Evolutionary conservation across 495 filamentous ascomycete species (phyloP).

Genomic region (Aspergillus incahuasiensis): DNA sequence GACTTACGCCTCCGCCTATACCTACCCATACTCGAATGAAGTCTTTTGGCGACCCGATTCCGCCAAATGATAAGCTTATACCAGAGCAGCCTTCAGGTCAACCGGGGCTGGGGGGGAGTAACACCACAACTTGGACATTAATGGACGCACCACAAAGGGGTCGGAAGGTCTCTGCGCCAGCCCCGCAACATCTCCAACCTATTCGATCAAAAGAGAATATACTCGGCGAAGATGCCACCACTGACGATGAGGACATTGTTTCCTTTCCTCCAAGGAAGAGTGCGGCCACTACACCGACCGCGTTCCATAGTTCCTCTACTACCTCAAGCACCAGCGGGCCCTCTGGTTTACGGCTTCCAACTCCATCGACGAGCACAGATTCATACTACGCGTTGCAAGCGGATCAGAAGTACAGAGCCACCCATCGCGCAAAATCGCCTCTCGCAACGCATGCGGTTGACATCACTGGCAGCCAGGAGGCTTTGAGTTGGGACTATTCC

Average conservation of each 20-base stretch:
- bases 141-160: slow-evolving; percentile 22
- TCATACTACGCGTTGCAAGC: slow-evolving; percentile 55
- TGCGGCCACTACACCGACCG: slow-evolving; percentile 22
- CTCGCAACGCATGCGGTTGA: slow-evolving; percentile 44
- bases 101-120: slow-evolving; percentile 8
- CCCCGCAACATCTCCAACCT: slow-evolving; percentile 20
- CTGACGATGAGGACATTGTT: slow-evolving; percentile 73
- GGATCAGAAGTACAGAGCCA: slow-evolving; percentile 31
- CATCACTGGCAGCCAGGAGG: slow-evolving; percentile 33
- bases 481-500: slow-evolving; percentile 68
- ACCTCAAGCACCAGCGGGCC: slow-evolving; percentile 13
- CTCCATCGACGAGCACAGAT: slow-evolving; percentile 58
- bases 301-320: slow-evolving; percentile 14
- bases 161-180: slow-evolving; percentile 15
- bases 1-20: slow-evolving; percentile 11
- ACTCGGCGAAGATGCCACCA: slow-evolving; percentile 64
- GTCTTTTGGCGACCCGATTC: slow-evolving; percentile 8
- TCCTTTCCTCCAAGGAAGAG: slow-evolving; percentile 46
- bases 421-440: slow-evolving; percentile 58
- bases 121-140: slow-evolving; percentile 28
- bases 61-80: slow-evolving; percentile 15
- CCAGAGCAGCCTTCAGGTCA: slow-evolving; percentile 20
- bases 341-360: slow-evolving; percentile 31
- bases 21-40: slow-evolving; percentile 10
- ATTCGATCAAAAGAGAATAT: slow-evolving; percentile 48